A percentile compares a stretch with the other conserved stretches of the same genome.
Conservation (phyloP, 768 basidiomycete genomes). For the Psilocybe tampanensis region DNA sequence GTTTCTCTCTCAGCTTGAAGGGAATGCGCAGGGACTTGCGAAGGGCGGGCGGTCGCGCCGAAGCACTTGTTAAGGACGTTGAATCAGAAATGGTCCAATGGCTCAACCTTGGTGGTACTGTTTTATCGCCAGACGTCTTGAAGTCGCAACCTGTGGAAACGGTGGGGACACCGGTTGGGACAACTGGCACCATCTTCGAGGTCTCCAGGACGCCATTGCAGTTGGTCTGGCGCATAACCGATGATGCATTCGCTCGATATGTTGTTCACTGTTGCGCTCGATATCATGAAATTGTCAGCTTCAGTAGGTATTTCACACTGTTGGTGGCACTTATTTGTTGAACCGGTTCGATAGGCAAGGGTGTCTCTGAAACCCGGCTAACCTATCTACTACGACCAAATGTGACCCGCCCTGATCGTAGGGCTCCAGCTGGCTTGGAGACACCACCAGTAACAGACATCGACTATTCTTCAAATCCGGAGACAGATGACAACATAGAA, state of each 20-base stretch:
- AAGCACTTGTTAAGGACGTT: conserved; percentile 66
- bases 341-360: conserved; percentile 50
- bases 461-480: conserved; percentile 52
- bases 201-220: conserved; percentile 65
- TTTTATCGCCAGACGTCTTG: conserved; percentile 50
- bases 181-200: conserved; percentile 60
- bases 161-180: conserved; percentile 51
- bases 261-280: conserved; percentile 83
- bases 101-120: conserved; percentile 59
- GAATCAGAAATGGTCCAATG: conserved; percentile 66
- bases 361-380: conserved; percentile 57
- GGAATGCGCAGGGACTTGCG: conserved; percentile 74
- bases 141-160: conserved; percentile 17
- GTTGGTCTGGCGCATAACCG: conserved; percentile 72
- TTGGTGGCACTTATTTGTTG: background rate
- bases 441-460: conserved; percentile 78
- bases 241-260: conserved; percentile 77
- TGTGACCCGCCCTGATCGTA: conserved; percentile 58
- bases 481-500: conserved; percentile 49
- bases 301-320: conserved; percentile 54
- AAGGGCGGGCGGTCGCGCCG: conserved; percentile 57
- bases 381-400: conserved; percentile 85
- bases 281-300: conserved; percentile 79
- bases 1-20: conserved; percentile 75
- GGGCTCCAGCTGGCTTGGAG: conserved; percentile 46